Percentiles rank a stretch among this genome's conserved stretches.
phyloP scores from a whole-genome alignment of 2,329 filamentous ascomycete genomes.

The Verticillium tricorpus region DNA sequence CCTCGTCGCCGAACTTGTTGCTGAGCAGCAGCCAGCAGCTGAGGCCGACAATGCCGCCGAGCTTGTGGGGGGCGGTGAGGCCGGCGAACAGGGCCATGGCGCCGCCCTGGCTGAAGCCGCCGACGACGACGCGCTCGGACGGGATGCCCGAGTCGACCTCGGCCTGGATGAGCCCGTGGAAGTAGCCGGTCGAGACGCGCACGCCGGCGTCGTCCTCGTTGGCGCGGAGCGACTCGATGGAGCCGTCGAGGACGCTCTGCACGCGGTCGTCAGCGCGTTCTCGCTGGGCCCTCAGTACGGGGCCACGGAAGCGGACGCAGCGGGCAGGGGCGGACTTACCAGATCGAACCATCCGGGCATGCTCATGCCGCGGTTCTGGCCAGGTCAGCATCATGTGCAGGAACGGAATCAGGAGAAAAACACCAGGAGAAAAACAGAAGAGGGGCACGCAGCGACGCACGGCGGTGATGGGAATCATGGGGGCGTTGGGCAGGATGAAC shows the following conservation, averaged over 20 bases:
- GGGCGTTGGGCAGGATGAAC: conserved; percentile 92
- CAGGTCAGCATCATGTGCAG: background rate
- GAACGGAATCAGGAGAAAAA: background rate
- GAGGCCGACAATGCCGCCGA: conserved; percentile 84
- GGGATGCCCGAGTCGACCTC: conserved; percentile 81
- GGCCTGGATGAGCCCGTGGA: conserved; percentile 73
- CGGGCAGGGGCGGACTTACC: conserved; percentile 33
- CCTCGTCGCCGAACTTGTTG: conserved; percentile 36
- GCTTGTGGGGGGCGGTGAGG: conserved; percentile 65
- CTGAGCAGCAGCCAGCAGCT: conserved; percentile 75
- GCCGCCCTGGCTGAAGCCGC: conserved; percentile 82
- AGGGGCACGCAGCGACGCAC: conserved; percentile 38
- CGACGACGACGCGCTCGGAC: conserved; percentile 77
- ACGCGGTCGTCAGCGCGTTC: background rate
- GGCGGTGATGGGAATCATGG: conserved; percentile 78
- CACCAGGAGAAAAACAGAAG: background rate
- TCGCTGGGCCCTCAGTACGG: background rate
- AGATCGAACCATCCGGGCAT: conserved; percentile 93
- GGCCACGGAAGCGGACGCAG: background rate
- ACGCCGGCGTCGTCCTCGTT: conserved; percentile 71
- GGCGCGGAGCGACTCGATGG: conserved; percentile 22
- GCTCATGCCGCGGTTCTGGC: conserved; percentile 65
- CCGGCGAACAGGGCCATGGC: conserved; percentile 82
- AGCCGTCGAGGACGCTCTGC: conserved; percentile 24
- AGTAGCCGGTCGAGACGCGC: conserved; percentile 65